Conservation (phyloP, 176 grass and related monocot genomes). For the Oryza glumipatula region DNA sequence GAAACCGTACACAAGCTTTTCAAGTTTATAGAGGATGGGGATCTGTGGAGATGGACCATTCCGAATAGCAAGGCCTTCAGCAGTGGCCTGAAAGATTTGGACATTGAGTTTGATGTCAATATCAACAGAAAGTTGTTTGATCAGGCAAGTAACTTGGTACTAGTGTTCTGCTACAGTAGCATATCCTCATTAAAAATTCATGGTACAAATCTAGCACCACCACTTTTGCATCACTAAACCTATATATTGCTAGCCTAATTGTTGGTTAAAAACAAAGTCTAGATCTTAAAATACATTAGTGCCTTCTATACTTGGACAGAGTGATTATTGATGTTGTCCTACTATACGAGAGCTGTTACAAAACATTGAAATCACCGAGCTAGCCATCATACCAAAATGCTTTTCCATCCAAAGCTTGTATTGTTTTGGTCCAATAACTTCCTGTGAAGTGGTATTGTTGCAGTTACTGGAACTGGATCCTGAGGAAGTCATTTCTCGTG, state of each 20-base stretch:
- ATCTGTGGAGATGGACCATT: constrained; percentile 86
- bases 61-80: constrained; percentile 83
- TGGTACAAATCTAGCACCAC: neutral
- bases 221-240: neutral
- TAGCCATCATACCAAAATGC: neutral
- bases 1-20: constrained; percentile 77
- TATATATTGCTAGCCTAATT: neutral
- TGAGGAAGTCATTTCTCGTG: constrained; percentile 59
- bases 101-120: constrained; percentile 82
- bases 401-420: neutral
- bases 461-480: constrained; percentile 87
- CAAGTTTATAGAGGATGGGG: constrained; percentile 86
- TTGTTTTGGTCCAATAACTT: neutral
- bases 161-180: neutral
- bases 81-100: constrained; percentile 82
- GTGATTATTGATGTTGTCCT: constrained; percentile 2
- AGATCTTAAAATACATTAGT: neutral
- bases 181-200: neutral
- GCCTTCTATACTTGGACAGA: neutral
- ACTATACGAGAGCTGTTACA: neutral
- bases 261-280: neutral
- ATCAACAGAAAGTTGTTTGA: constrained; percentile 71
- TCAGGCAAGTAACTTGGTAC: constrained; percentile 55
- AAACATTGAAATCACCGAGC: neutral
- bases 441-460: constrained; percentile 15